phyloP scores from a whole-genome alignment of 441 rosid species.

The Aquilaria agallochum region DNA sequence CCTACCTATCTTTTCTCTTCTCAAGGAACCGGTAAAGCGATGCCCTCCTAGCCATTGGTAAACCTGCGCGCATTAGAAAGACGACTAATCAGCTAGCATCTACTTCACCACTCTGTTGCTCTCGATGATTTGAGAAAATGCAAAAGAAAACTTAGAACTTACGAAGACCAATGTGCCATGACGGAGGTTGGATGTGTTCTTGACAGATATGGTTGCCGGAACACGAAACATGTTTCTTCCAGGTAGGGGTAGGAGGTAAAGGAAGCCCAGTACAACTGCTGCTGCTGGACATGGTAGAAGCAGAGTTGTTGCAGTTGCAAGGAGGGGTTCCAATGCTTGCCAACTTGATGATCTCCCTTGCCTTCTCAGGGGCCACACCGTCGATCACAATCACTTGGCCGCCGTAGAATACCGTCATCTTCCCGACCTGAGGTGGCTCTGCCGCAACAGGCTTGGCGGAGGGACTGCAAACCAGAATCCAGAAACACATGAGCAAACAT shows the following conservation, averaged over 20 bases:
- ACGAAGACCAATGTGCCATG: conserved; percentile 44
- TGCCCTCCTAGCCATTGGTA: conserved; percentile 81
- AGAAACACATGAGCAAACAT: too few relatives aligned
- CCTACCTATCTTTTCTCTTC: conserved; percentile 86
- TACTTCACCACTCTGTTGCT: too few relatives aligned
- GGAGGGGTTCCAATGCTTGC: conserved; percentile 46
- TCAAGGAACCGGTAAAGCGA: conserved; percentile 83
- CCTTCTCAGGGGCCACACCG: conserved; percentile 66
- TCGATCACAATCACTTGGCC: conserved; percentile 73
- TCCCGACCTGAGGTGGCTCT: conserved; percentile 38
- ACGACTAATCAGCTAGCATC: conserved; percentile 6
- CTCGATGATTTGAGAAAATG: background rate
- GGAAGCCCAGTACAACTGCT: conserved; percentile 22
- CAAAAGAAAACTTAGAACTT: conserved; percentile 10
- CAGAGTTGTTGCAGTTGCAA: conserved; percentile 14
- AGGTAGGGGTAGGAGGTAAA: conserved; percentile 20
- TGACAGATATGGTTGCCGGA: conserved; percentile 26
- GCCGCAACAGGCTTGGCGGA: background rate
- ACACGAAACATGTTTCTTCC: conserved; percentile 15
- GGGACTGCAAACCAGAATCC: too few relatives aligned
- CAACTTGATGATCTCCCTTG: conserved; percentile 60
- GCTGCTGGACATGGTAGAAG: conserved; percentile 19
- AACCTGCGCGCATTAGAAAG: conserved; percentile 33
- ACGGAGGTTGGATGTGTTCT: conserved; percentile 27
- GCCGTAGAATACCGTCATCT: conserved; percentile 72